phyloP scores from a whole-genome alignment of 352 stramenopile species.

The Phytophthora melonis region DNA sequence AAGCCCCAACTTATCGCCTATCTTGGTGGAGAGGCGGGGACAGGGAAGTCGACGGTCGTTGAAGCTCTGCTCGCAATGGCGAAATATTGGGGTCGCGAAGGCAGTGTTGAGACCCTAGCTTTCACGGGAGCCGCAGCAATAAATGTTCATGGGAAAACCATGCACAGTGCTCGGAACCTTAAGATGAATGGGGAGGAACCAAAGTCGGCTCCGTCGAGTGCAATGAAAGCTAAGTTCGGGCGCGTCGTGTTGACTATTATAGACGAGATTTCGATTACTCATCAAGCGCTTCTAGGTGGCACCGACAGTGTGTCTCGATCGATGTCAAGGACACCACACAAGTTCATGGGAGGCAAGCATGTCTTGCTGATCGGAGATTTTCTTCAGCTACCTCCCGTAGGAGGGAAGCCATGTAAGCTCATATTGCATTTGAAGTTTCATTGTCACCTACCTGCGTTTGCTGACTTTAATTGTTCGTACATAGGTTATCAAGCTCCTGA shows the following conservation, averaged over 20 bases:
- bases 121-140: constrained; percentile 19
- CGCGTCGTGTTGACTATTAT: constrained; percentile 29
- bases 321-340: not conserved
- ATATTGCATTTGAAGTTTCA: too few species aligned
- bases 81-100: too few species aligned
- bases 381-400: constrained; percentile 30
- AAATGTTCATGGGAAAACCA: constrained; percentile 15
- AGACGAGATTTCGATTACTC: constrained; percentile 40
- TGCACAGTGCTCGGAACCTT: constrained; percentile 17
- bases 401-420: constrained; percentile 20
- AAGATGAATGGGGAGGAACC: constrained; percentile 2
- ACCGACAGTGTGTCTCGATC: constrained; percentile 11
- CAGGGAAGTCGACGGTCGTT: constrained; percentile 17
- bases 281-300: constrained; percentile 31
- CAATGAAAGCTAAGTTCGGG: constrained; percentile 28
- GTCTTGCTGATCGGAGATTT: constrained; percentile 33
- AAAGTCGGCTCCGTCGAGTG: constrained; percentile 4
- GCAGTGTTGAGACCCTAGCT: constrained; percentile 11
- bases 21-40: constrained; percentile 8
- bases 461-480: too few species aligned
- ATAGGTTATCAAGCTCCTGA: too few species aligned
- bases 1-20: constrained; percentile 15
- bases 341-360: constrained; percentile 41
- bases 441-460: too few species aligned
- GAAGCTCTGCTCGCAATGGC: not conserved